Evolutionary conservation across 805 yeast species (phyloP).

Genomic region (Yarrowia sp.): DNA sequence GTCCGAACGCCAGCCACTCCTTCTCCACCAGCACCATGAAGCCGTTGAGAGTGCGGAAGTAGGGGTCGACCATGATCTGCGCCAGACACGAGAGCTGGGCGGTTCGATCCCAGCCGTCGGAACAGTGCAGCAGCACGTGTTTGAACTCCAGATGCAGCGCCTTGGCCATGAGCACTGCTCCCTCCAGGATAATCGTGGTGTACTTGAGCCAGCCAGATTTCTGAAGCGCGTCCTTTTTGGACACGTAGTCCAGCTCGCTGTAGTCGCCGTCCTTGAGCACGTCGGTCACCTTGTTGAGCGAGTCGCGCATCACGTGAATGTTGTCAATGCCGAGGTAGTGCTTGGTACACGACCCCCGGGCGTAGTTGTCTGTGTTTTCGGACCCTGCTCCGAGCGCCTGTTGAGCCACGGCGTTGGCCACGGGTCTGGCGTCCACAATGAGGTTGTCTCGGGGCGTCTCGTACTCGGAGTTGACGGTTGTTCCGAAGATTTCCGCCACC

Average conservation of each 20-base stretch:
- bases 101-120: constrained; percentile 99
- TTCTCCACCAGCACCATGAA: constrained; percentile 85
- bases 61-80: constrained; percentile 89
- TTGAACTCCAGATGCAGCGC: constrained; percentile 84
- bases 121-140: constrained; percentile 87
- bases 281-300: constrained; percentile 67
- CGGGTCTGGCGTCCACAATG: constrained; percentile 89
- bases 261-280: constrained; percentile 73
- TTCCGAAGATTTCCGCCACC: constrained; percentile 72
- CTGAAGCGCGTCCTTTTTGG: constrained; percentile 50
- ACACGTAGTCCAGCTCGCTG: constrained; percentile 53
- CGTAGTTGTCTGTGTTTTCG: constrained; percentile 87
- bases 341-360: constrained; percentile 60
- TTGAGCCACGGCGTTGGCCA: constrained; percentile 95
- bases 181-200: constrained; percentile 68
- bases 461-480: constrained; percentile 54
- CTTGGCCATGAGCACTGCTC: constrained; percentile 78
- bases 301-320: constrained; percentile 93
- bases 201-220: constrained; percentile 84
- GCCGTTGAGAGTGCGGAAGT: constrained; percentile 85
- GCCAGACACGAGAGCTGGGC: constrained; percentile 85
- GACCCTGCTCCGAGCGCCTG: constrained; percentile 98
- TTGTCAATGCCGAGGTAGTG: constrained; percentile 91
- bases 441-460: constrained; percentile 58
- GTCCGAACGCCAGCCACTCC: constrained; percentile 96